phyloP scores from a whole-genome alignment of 768 basidiomycete genomes.

The Psilocybe sp. region DNA sequence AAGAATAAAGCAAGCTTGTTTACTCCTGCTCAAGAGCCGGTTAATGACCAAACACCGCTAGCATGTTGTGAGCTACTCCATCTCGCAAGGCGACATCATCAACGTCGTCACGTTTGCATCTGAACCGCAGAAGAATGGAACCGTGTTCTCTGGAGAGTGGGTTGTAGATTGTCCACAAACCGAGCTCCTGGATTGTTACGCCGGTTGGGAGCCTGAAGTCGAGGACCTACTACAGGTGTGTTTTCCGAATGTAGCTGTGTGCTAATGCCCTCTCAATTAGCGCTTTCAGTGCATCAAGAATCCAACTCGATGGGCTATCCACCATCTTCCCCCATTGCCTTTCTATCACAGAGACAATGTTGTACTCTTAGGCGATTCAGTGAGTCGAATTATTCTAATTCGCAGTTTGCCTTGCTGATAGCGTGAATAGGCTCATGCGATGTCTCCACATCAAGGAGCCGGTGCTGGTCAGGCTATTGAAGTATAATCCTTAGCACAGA shows the following conservation, averaged over 20 bases:
- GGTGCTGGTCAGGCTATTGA: slow-evolving; percentile 54
- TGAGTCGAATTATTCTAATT: slow-evolving; percentile 13
- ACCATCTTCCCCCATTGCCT: slow-evolving; percentile 34
- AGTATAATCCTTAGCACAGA: slow-evolving; percentile 18
- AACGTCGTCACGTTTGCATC: slow-evolving; percentile 45
- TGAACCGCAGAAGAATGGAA: slow-evolving; percentile 29
- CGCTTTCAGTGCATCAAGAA: slow-evolving; percentile 30
- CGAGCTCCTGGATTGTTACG: slow-evolving; percentile 31
- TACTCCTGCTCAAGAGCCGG: background rate
- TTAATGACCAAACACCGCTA: slow-evolving; percentile 9
- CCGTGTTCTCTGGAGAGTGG: slow-evolving; percentile 26
- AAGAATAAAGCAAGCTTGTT: slow-evolving; percentile 35
- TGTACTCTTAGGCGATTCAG: slow-evolving; percentile 46
- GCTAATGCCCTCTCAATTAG: background rate
- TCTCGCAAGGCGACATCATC: slow-evolving; percentile 39
- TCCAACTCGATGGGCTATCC: slow-evolving; percentile 42
- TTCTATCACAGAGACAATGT: slow-evolving; percentile 36
- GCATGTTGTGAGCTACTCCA: slow-evolving; percentile 49
- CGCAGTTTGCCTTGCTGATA: slow-evolving; percentile 3
- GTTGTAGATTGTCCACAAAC: slow-evolving; percentile 26
- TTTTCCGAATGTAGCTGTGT: background rate
- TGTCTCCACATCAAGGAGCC: slow-evolving; percentile 46
- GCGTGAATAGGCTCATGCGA: slow-evolving; percentile 39
- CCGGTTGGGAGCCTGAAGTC: slow-evolving; percentile 32
- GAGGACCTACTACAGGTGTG: slow-evolving; percentile 24